Base-by-base conservation (phyloP, 495 filamentous ascomycete species). In the Hypoxylon intermedium region DNA sequence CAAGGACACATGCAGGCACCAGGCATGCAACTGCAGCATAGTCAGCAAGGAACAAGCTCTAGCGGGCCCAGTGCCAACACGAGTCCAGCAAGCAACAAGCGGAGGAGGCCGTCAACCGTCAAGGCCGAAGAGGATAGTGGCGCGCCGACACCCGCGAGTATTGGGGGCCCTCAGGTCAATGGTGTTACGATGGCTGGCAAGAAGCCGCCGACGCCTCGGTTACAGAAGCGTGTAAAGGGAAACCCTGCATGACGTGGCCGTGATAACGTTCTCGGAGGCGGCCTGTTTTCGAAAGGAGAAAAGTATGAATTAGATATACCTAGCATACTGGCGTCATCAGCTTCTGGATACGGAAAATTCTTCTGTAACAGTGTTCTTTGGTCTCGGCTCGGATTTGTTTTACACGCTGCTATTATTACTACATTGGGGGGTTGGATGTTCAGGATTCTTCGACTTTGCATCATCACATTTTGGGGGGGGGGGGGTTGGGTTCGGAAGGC, bases 51-150 rank as follows among this genome's bases (percentile, higher is more conserved):
- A 23, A 84, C 82, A 28, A 83, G 78, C 55, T 88, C 82, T n/a
- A 86, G 87, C 58, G 88, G 82, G 0, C 85, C 85, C 2, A 93
- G 89, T 63, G 88, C 89, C 5, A 95, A 90, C 68, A 93, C 92
- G 2, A 95, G 91, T 48, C 92, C 92, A 7, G 89, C 87, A 50
- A 85, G 87, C 26, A 86, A 82, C 41, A 93, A 94, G 75, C 85
- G 91, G 54, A 81, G 92, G 52, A 78, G 91, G 34, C 78, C 87
- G 7, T 92, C 90, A 55, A 84, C 84, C 3, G 88, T 93, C 44
- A 94, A 95, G 76, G 76, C 80, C 30, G 91, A 93, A 53, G 83
- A 78, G 13, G 90, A 93, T 13, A 80, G 80, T 31, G 73, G 73
- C 23, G 77, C 75, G 1, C 76, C 78, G 0, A 79, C 78, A 7